Base-by-base conservation (phyloP, 2,329 filamentous ascomycete genomes). In the Didymella pinodella region DNA sequence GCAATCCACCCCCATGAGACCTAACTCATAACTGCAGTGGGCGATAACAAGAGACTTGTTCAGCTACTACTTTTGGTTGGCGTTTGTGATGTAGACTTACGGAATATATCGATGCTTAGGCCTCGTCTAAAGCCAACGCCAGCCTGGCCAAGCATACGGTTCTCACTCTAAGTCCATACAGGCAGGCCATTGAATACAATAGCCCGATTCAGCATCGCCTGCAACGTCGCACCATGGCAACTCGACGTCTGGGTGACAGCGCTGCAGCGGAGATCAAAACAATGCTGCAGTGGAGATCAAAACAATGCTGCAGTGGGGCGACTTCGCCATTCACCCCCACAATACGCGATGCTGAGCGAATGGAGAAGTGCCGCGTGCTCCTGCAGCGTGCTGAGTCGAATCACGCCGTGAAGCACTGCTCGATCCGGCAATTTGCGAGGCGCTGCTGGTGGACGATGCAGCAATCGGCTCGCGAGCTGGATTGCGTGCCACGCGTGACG, bases 321-420 rank as follows among this genome's bases (percentile, higher is more conserved):
- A 41, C 45, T 29, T 43, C 41, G 51, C 53, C 43, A 54, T 22
- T 34, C 53, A 54, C 54, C 56, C 57, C 68, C 67, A 66, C 68
- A 65, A 55, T 63, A 64, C 38, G 43, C 20, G 12, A 4, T 38
- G 10, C 46, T 62, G 62, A 57, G 58, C 72, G 71, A 74, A 75
- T 75, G 48, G 65, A 64, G 61, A 50, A 50, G 32, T 65, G 73
- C 68, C 72, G 70, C 72, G 73, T 75, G 63, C 69, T 59, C 67
- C 59, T 74, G 69, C 73, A 65, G 68, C 58, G 57, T 59, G 61
- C 69, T 69, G 63, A 63, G 59, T 66, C 65, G 55, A 65, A 59
- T 59, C 47, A 54, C 47, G 41, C n/a, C 50, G 47, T 47, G 34
- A 22, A 25, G 32, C 25, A 16, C 26, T 34, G 20, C 56, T 46